Evolutionary conservation across 306 rosid genomes (phyloP), one percentile per base, ranked within the genome.

Genomic region (Medicago arabica): DNA sequence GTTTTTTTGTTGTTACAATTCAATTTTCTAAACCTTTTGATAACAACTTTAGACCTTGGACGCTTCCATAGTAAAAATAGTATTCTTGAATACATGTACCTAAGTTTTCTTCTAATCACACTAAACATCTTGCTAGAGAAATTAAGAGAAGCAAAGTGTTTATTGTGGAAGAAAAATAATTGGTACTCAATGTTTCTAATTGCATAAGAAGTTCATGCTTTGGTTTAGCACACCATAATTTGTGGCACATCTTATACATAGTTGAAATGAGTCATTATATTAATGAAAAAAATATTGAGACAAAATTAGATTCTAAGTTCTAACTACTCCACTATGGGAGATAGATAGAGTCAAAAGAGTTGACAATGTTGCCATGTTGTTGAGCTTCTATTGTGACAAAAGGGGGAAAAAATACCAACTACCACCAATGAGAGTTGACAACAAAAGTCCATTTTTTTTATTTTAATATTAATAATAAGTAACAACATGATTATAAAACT

Each of bases 11-110:
- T 86, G 14, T 41, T 54, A 25, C 81, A 68, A 10, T 75, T 84
- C 80, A 85, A 64, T 82, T 83, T 92, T 80, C 91, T 88, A 60
- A 92, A 83, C 84, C 97, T 88, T 83, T 64, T 90, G 87, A 92
- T 80, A 36, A 90, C 86, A 74, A 92, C 88, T 83, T 90, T 92
- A 3, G 86, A 88, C 78, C 89, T 81, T 39, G 89, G 85, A 10
- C 91, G 88, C 64, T 85, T 87, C 92, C 92, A 81, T 75, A 90
- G 62, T 55, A 87, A 50, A 86, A 91, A 78, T 83, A 91, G 55
- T 66, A 92, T 78, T 81, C 84, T 87, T 46, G 93, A 88, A 83
- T 75, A 88, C 47, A 92, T 47, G 76, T 47, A 47, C 72, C 85
- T 17, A 11, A 92, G 78, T 78, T 87, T 87, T 82, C 86, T 85